Evolutionary conservation across 768 basidiomycete species (phyloP).

Genomic region (Leccinum aurantiacum): DNA sequence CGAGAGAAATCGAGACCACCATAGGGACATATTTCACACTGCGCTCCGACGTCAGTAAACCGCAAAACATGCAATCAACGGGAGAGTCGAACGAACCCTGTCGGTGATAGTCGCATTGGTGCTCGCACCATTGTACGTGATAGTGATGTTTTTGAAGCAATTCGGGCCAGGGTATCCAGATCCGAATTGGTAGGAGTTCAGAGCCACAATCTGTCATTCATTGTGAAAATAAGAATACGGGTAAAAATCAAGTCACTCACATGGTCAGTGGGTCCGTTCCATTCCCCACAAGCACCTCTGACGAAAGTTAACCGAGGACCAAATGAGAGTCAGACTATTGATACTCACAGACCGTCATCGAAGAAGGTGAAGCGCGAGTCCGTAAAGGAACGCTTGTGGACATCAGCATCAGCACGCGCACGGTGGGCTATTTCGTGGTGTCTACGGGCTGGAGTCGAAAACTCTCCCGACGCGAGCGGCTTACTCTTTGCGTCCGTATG

Average conservation of each 20-base stretch:
- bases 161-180: slow-evolving; percentile 58
- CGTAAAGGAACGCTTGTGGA: slow-evolving; percentile 36
- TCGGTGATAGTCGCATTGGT: slow-evolving; percentile 58
- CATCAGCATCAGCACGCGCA: slow-evolving; percentile 36
- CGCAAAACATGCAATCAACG: neutral
- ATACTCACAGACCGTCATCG: slow-evolving; percentile 48
- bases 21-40: slow-evolving; percentile 67
- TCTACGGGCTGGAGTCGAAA: slow-evolving; percentile 23
- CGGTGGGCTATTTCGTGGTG: slow-evolving; percentile 50
- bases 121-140: slow-evolving; percentile 55
- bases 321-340: neutral
- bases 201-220: slow-evolving; percentile 25
- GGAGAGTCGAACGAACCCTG: slow-evolving; percentile 41
- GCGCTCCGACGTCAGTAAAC: slow-evolving; percentile 7
- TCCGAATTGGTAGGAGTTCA: slow-evolving; percentile 48
- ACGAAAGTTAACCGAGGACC: slow-evolving; percentile 1
- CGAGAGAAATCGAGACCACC: slow-evolving; percentile 67
- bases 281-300: slow-evolving; percentile 57
- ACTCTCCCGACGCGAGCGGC: neutral
- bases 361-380: slow-evolving; percentile 52
- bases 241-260: slow-evolving; percentile 4
- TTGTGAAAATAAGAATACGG: slow-evolving; percentile 1
- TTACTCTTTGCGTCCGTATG: slow-evolving; percentile 20
- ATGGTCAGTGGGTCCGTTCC: slow-evolving; percentile 35
- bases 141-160: slow-evolving; percentile 63